Percentiles rank a stretch among this genome's conserved stretches.
These are phyloP conservation scores for Phytophthora litchii DNA, from an alignment of 352 stramenopile species.

Conservation along the genomic window DNA sequence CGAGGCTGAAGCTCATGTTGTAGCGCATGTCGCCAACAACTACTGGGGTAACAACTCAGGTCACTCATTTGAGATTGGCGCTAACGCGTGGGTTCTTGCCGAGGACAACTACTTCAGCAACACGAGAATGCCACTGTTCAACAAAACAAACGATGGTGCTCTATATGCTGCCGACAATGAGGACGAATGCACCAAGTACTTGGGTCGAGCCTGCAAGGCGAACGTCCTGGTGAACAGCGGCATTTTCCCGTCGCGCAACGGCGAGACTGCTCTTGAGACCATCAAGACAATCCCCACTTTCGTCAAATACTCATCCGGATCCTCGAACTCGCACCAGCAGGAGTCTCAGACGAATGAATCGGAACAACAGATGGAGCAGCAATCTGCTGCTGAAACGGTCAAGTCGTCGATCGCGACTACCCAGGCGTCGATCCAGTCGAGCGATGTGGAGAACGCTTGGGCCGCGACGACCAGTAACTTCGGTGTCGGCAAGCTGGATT, in stretches of 20 bases:
- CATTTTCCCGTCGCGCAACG: slow-evolving; percentile 19
- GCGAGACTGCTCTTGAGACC: slow-evolving; percentile 19
- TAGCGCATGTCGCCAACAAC: slow-evolving; percentile 42
- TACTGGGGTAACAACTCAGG: slow-evolving; percentile 46
- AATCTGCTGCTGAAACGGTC: too few species aligned
- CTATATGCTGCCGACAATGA: slow-evolving; percentile 15
- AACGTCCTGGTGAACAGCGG: slow-evolving; percentile 32
- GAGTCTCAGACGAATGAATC: background rate
- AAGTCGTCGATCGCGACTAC: too few species aligned
- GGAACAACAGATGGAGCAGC: background rate
- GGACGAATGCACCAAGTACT: slow-evolving; percentile 21
- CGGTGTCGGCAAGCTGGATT: slow-evolving; percentile 32
- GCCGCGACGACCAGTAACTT: slow-evolving; percentile 26
- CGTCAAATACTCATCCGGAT: slow-evolving; percentile 2
- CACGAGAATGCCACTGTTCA: slow-evolving; percentile 21
- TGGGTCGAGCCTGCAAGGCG: slow-evolving; percentile 23
- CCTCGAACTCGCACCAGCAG: background rate
- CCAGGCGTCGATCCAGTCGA: slow-evolving; percentile 8
- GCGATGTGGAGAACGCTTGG: slow-evolving; percentile 22
- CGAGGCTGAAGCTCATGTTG: slow-evolving; percentile 17
- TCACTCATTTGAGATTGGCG: slow-evolving; percentile 35
- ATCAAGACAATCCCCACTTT: slow-evolving; percentile 16
- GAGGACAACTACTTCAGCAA: slow-evolving; percentile 30
- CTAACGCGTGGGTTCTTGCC: too few species aligned
- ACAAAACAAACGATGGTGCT: slow-evolving; percentile 18